Conservation (phyloP, 805 yeast genomes). For the Candida ovalis region DNA sequence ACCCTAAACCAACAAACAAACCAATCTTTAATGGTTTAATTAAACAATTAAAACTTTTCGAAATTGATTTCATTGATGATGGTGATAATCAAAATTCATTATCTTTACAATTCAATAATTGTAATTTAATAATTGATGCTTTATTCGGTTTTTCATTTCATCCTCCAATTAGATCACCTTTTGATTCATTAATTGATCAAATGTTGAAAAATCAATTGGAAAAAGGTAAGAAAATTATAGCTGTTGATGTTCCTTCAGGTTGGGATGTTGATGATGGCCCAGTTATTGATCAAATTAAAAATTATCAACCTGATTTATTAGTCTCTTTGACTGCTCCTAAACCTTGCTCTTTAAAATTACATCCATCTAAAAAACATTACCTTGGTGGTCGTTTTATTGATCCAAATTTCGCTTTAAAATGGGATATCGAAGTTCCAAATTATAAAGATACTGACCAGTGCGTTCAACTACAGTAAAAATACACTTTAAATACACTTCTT, state of each 20-base stretch:
- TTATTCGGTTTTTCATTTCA: conserved; percentile 91
- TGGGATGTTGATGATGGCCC: conserved; percentile 97
- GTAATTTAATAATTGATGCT: conserved; percentile 67
- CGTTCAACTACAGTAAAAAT: conserved; percentile 30
- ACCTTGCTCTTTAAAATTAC: conserved; percentile 63
- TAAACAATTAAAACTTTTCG: conserved; percentile 63
- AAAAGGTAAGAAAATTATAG: conserved; percentile 53
- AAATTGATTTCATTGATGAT: conserved; percentile 50
- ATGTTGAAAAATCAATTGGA: conserved; percentile 31
- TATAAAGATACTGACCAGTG: conserved; percentile 59
- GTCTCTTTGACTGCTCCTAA: conserved; percentile 93
- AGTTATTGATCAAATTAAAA: conserved; percentile 29
- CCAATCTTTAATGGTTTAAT: conserved; percentile 54
- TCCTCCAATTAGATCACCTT: conserved; percentile 84
- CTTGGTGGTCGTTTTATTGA: conserved; percentile 90
- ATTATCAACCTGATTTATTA: conserved; percentile 56
- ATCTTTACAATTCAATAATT: conserved; percentile 26
- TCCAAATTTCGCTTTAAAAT: conserved; percentile 60
- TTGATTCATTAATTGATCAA: conserved; percentile 43
- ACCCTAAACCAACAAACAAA: conserved; percentile 66
- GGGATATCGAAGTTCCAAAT: conserved; percentile 62
- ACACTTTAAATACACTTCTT: too few species aligned
- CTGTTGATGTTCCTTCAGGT: conserved; percentile 92
- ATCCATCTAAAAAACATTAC: conserved; percentile 52
- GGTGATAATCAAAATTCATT: conserved; percentile 19